These are phyloP conservation scores for Diddensiella caesifluorescens DNA, from an alignment of 805 yeast genomes.

Conservation along the genomic window DNA sequence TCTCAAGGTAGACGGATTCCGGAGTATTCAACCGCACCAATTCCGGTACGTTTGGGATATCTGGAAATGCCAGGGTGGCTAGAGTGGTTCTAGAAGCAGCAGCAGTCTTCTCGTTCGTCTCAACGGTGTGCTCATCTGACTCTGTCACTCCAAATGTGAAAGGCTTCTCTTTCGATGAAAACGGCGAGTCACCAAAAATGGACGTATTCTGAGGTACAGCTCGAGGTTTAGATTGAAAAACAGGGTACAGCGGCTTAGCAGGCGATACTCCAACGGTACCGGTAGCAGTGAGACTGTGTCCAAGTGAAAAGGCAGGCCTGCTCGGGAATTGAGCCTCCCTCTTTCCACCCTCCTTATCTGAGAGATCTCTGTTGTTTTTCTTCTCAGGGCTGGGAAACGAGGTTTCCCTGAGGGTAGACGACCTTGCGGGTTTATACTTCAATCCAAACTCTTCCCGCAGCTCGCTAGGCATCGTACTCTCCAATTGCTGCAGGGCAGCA, in stretches of 20 bases:
- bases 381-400: constrained; percentile 17
- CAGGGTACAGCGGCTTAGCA: constrained; percentile 13
- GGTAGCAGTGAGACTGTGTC: too few relatives aligned
- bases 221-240: background rate
- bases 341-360: too few relatives aligned
- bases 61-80: too few relatives aligned
- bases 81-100: too few relatives aligned
- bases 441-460: constrained; percentile 2
- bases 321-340: too few relatives aligned
- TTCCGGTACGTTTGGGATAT: too few relatives aligned
- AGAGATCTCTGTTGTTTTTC: background rate
- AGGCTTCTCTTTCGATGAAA: constrained; percentile 1
- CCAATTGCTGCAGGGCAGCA: background rate
- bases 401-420: constrained; percentile 18
- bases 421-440: constrained; percentile 16
- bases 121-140: too few relatives aligned
- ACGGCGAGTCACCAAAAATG: constrained; percentile 1
- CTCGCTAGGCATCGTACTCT: background rate
- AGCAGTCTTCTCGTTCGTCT: too few relatives aligned
- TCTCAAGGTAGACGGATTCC: too few relatives aligned
- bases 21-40: too few relatives aligned
- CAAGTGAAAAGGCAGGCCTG: too few relatives aligned
- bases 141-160: constrained; percentile 7
- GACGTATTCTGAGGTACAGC: background rate
- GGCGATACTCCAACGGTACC: constrained; percentile 8